Conservation (phyloP, 306 rosid species). For the Corylus heterophylla region DNA sequence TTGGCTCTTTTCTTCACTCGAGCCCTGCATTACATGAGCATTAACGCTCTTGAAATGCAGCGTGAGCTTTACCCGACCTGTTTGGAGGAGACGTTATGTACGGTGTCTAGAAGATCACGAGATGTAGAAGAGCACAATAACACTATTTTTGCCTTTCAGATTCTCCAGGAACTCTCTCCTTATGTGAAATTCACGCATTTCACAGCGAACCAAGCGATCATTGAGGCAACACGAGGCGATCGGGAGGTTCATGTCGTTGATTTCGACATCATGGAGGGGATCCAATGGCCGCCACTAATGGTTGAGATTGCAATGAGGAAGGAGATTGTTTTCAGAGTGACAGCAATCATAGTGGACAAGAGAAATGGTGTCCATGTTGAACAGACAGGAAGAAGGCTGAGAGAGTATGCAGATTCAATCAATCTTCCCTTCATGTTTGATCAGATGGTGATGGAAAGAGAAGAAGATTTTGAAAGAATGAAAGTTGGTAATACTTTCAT, state of each 20-base stretch:
- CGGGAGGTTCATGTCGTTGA: constrained; percentile 57
- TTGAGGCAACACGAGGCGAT: constrained; percentile 53
- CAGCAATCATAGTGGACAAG: constrained; percentile 43
- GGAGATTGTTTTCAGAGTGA: constrained; percentile 42
- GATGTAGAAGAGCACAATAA: constrained; percentile 24
- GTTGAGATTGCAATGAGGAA: constrained; percentile 56
- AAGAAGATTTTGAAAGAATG: constrained; percentile 43
- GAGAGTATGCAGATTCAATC: constrained; percentile 62
- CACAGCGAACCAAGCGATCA: constrained; percentile 73
- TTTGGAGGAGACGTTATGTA: too few species aligned
- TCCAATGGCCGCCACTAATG: constrained; percentile 77
- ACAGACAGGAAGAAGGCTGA: constrained; percentile 58
- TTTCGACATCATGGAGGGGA: constrained; percentile 72
- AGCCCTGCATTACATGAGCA: constrained; percentile 42
- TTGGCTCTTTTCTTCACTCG: constrained; percentile 55
- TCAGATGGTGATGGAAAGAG: constrained; percentile 34
- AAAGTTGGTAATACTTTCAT: constrained; percentile 36
- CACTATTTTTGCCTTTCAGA: constrained; percentile 44
- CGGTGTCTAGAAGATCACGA: too few species aligned
- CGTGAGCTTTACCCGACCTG: neutral
- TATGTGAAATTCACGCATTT: constrained; percentile 66
- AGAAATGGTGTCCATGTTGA: constrained; percentile 35
- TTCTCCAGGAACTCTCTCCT: constrained; percentile 67
- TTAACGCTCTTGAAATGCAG: constrained; percentile 23
- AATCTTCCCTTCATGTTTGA: constrained; percentile 46